Base-by-base conservation (phyloP, 495 filamentous ascomycete species). In the Penicillium longicatenatum region DNA sequence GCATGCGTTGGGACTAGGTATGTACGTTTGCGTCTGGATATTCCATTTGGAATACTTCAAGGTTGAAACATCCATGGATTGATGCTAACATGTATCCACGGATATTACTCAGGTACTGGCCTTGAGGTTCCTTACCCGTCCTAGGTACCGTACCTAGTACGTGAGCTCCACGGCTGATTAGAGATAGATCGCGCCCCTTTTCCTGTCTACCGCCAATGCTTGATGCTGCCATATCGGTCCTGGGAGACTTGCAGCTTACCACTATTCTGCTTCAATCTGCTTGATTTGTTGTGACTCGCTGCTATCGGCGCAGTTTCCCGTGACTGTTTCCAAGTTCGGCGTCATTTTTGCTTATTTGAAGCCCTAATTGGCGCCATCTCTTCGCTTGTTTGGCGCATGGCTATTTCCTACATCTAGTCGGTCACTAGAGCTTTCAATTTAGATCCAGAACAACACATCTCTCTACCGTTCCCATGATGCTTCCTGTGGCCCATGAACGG, bases 311-410 rank as follows among this genome's bases (percentile, higher is more conserved):
- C 41, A 43, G 16, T 19, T n/a, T 43, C 20, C 41, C 41, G 41
- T 43, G 6, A 43, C 12, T 43, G 12, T 43, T 43, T 43, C n/a
- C 41, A 43, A 43, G 41, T 43, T 20, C n/a, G 41, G 41, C 41
- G 10, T 43, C 12, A 43, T 43, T 19, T 43, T 43, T 17, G 41
- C 41, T 43, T 43, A 43, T 43, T 43, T 43, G 3, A 9, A 17
- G 41, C 41, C 41, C 20, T 43, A 10, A 20, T 43, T 19, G 41
- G 41, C n/a, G 41, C 12, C 41, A 43, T 43, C 3, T 43, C 41
- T 43, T 43, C 20, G 41, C 41, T 43, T 43, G 41, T 43, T 43
- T 21, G 41, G 41, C 11, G 41, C n/a, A 43, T 43, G n/a, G 41
- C 41, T 43, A 43, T 17, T n/a, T 20, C 41, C 41, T 43, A 43